A percentile compares a stretch with the other conserved stretches of the same genome.
phyloP scores from a whole-genome alignment of 495 filamentous ascomycete species.

The Pyrenula massariospora region DNA sequence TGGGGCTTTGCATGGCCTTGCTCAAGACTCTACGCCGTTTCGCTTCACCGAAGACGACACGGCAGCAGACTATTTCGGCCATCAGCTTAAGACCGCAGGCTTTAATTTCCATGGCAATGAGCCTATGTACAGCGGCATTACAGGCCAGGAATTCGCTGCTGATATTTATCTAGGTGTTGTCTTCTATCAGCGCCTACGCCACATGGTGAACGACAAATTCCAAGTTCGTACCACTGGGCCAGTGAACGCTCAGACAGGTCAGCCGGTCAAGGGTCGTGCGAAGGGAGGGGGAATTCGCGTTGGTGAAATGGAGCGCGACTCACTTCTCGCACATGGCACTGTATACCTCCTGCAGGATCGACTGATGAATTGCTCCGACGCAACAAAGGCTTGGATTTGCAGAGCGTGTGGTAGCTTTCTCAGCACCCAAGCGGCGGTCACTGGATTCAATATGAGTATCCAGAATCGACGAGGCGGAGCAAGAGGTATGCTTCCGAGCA shows the following conservation, averaged over 20 bases:
- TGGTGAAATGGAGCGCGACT: constrained; percentile 97
- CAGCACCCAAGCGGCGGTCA: constrained; percentile 61
- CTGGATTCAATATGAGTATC: not conserved
- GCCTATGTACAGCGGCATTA: constrained; percentile 94
- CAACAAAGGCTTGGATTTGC: constrained; percentile 79
- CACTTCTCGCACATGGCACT: constrained; percentile 84
- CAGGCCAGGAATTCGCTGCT: constrained; percentile 81
- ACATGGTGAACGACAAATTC: constrained; percentile 99
- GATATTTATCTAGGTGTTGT: constrained; percentile 97
- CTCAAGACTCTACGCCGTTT: constrained; percentile 93
- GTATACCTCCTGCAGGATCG: constrained; percentile 93
- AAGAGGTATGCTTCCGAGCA: constrained; percentile 32
- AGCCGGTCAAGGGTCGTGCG: constrained; percentile 92
- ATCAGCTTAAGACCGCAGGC: constrained; percentile 84
- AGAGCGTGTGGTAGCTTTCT: constrained; percentile 79
- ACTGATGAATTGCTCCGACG: constrained; percentile 91
- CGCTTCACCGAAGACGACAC: constrained; percentile 86
- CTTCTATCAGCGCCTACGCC: constrained; percentile 92
- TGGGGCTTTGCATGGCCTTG: constrained; percentile 83
- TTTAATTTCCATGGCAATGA: constrained; percentile 99
- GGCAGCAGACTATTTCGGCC: constrained; percentile 87
- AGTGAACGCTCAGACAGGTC: constrained; percentile 77
- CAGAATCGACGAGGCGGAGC: constrained; percentile 3
- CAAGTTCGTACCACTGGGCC: constrained; percentile 94
- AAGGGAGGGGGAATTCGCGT: constrained; percentile 97